phyloP scores from a whole-genome alignment of 192 early-diverging fungal species.

The Umbelopsis isabellina region DNA sequence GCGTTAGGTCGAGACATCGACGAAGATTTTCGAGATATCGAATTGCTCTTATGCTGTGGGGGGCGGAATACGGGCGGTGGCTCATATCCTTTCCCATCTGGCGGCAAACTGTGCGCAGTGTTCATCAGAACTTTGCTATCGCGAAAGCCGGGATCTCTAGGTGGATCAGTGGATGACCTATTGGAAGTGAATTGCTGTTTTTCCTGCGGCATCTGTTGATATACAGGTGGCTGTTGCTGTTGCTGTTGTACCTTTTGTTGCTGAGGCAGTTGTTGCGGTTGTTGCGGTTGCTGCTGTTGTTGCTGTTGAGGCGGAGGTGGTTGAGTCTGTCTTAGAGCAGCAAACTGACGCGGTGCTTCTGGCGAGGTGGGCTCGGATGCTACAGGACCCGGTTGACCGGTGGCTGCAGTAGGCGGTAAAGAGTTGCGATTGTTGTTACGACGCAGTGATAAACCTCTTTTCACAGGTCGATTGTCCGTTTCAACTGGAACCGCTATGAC shows the following conservation, averaged over 20 bases:
- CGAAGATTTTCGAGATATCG: slow-evolving; percentile 1
- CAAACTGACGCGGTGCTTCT: neutral
- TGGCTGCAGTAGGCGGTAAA: slow-evolving; percentile 7
- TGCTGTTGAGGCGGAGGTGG: neutral
- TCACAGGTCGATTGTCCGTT: neutral
- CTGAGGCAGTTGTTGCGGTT: neutral
- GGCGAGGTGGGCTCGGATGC: neutral
- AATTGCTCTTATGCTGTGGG: neutral
- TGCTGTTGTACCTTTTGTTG: neutral
- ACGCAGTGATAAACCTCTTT: slow-evolving; percentile 1
- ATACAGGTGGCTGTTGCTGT: neutral
- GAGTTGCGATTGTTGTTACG: slow-evolving; percentile 11
- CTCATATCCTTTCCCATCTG: neutral
- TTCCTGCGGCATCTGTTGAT: neutral
- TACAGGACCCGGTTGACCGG: neutral
- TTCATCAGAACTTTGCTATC: no score
- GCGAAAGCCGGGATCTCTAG: no score
- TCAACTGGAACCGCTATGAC: slow-evolving; percentile 21
- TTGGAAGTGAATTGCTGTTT: neutral
- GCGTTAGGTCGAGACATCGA: neutral
- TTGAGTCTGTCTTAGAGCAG: no score
- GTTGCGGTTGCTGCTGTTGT: neutral
- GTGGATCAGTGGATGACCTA: no score
- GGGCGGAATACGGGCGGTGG: slow-evolving; percentile 5
- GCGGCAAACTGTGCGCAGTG: neutral